A percentile compares a stretch with the other conserved stretches of the same genome.
These are phyloP conservation scores for Trichosanthes truncata DNA, from an alignment of 306 rosid species.

Conservation along the genomic window DNA sequence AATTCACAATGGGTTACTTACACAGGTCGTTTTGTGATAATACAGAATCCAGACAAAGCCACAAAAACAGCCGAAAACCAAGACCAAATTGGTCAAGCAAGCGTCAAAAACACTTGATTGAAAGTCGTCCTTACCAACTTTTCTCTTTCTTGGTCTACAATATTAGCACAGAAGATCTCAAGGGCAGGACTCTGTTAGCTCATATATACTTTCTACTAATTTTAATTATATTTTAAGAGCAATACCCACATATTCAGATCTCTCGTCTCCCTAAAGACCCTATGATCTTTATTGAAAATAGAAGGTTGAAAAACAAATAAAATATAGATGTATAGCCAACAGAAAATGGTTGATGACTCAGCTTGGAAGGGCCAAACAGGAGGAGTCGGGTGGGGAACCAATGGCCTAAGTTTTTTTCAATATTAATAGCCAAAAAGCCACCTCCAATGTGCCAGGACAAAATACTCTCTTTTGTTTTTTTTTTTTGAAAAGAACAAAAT, in stretches of 20 bases:
- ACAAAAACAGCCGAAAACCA: not conserved
- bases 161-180: not conserved
- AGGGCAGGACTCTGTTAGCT: not conserved
- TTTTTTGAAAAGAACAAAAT: too few relatives aligned
- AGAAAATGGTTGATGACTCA: not conserved
- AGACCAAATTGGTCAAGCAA: not conserved
- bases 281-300: not conserved
- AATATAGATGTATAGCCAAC: not conserved
- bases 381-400: not conserved
- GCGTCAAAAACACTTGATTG: not conserved
- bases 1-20: not conserved
- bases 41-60: not conserved
- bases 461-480: not conserved
- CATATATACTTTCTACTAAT: not conserved
- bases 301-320: not conserved
- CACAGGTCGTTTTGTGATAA: not conserved
- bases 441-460: not conserved
- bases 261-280: not conserved
- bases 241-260: not conserved
- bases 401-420: not conserved
- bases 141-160: not conserved
- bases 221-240: not conserved
- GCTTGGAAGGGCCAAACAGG: not conserved
- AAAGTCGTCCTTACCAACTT: not conserved
- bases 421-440: not conserved